These are phyloP conservation scores for Colletotrichum chrysophilum DNA, from an alignment of 2,329 filamentous ascomycete species.

Conservation along the genomic window DNA sequence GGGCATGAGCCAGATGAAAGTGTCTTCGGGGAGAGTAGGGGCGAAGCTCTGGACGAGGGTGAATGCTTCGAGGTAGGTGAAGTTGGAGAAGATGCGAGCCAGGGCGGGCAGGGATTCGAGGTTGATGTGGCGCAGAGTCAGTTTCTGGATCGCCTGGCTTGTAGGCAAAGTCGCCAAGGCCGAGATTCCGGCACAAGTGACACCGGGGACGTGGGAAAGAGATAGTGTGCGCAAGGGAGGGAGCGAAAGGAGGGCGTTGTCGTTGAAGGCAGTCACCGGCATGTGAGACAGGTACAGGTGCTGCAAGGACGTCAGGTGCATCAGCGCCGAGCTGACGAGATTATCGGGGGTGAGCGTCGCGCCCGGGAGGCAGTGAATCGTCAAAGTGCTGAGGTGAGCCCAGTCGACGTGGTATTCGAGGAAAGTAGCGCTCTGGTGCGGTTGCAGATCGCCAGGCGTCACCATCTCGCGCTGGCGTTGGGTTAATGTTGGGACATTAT, in stretches of 20 bases:
- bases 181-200: slow-evolving; percentile 62
- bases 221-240: slow-evolving; percentile 61
- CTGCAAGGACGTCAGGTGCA: slow-evolving; percentile 57
- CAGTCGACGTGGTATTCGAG: slow-evolving; percentile 59
- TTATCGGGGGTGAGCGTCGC: slow-evolving; percentile 58
- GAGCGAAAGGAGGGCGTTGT: slow-evolving; percentile 58
- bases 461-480: slow-evolving; percentile 11
- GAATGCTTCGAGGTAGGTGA: slow-evolving; percentile 53
- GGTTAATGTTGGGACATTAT: not conserved
- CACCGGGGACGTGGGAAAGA: slow-evolving; percentile 59
- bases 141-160: slow-evolving; percentile 48
- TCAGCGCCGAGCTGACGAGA: slow-evolving; percentile 56
- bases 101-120: slow-evolving; percentile 62
- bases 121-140: slow-evolving; percentile 62
- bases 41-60: slow-evolving; percentile 59
- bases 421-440: slow-evolving; percentile 49
- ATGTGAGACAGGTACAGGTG: slow-evolving; percentile 65
- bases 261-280: slow-evolving; percentile 60
- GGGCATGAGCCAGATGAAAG: slow-evolving; percentile 67
- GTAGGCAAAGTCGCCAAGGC: slow-evolving; percentile 57
- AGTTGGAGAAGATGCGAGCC: slow-evolving; percentile 63
- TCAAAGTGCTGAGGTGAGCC: slow-evolving; percentile 59
- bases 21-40: slow-evolving; percentile 59
- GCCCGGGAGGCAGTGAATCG: slow-evolving; percentile 63
- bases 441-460: slow-evolving; percentile 43